Percentiles rank a stretch among this genome's conserved stretches.
These are phyloP conservation scores for Balakata baccata DNA, from an alignment of 345 rosid species.

Conservation along the genomic window DNA sequence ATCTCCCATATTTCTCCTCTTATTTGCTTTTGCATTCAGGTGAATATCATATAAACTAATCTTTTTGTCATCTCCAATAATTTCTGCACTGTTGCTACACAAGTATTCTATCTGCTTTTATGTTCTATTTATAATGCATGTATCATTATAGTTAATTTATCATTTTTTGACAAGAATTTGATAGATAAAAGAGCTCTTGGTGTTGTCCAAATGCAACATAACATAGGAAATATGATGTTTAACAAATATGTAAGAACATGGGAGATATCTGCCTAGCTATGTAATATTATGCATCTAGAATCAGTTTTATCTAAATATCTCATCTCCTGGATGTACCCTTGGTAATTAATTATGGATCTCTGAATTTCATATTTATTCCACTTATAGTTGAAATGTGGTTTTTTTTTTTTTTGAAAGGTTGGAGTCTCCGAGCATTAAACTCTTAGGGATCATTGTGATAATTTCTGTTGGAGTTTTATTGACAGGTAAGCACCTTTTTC, in stretches of 20 bases:
- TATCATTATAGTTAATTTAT: not conserved
- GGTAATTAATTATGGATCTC: not conserved
- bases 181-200: not conserved
- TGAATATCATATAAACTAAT: slow-evolving; percentile 26
- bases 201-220: not conserved
- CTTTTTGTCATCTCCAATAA: slow-evolving; percentile 1
- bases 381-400: slow-evolving; percentile 12
- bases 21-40: slow-evolving; percentile 99
- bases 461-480: slow-evolving; percentile 85
- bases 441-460: slow-evolving; percentile 73
- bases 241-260: not conserved
- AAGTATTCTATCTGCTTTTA: not conserved
- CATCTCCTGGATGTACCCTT: not conserved
- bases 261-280: not conserved
- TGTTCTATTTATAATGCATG: not conserved
- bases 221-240: not conserved
- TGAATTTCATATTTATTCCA: slow-evolving; percentile 9
- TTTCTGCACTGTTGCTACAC: slow-evolving; percentile 4
- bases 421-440: slow-evolving; percentile 96
- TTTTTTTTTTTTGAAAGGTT: slow-evolving; percentile 58
- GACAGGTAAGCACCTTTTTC: slow-evolving; percentile 52
- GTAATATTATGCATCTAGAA: not conserved
- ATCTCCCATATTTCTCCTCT: slow-evolving; percentile 89
- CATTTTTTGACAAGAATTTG: not conserved
- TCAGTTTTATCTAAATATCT: not conserved